A percentile compares a stretch with the other conserved stretches of the same genome.
phyloP scores from a whole-genome alignment of 2,329 filamentous ascomycete genomes.

The Aspergillus oerlinghausenensis region DNA sequence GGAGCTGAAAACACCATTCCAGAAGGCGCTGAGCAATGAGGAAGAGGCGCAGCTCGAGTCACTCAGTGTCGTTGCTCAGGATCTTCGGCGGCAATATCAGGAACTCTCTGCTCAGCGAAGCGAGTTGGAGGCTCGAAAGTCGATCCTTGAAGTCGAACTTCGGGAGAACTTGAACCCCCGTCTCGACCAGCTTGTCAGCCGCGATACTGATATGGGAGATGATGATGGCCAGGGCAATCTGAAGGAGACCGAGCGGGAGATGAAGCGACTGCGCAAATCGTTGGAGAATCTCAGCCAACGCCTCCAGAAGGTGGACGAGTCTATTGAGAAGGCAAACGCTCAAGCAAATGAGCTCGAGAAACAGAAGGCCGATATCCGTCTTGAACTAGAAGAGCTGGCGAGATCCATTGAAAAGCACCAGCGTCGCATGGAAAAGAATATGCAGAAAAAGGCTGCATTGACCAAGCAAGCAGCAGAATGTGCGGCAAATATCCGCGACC shows the following conservation, averaged over 20 bases:
- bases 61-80: slow-evolving; percentile 64
- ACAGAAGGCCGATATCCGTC: slow-evolving; percentile 59
- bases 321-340: slow-evolving; percentile 58
- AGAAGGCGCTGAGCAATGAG: slow-evolving; percentile 76
- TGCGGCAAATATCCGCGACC: slow-evolving; percentile 81
- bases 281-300: slow-evolving; percentile 64
- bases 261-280: slow-evolving; percentile 69
- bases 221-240: slow-evolving; percentile 60
- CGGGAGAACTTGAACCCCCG: slow-evolving; percentile 84
- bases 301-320: slow-evolving; percentile 68
- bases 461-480: slow-evolving; percentile 74
- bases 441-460: slow-evolving; percentile 79
- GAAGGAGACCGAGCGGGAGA: slow-evolving; percentile 73
- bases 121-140: slow-evolving; percentile 75
- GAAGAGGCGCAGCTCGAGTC: slow-evolving; percentile 78
- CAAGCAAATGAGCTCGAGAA: slow-evolving; percentile 58
- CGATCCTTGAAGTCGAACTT: slow-evolving; percentile 77
- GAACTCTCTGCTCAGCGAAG: slow-evolving; percentile 68
- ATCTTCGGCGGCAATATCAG: slow-evolving; percentile 71
- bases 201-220: slow-evolving; percentile 63
- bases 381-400: slow-evolving; percentile 70
- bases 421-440: slow-evolving; percentile 85
- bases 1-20: slow-evolving; percentile 82
- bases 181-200: slow-evolving; percentile 76
- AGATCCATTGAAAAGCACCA: slow-evolving; percentile 77